Conservation (phyloP, 2,329 filamentous ascomycete genomes). For the Sporothrix pallida region DNA sequence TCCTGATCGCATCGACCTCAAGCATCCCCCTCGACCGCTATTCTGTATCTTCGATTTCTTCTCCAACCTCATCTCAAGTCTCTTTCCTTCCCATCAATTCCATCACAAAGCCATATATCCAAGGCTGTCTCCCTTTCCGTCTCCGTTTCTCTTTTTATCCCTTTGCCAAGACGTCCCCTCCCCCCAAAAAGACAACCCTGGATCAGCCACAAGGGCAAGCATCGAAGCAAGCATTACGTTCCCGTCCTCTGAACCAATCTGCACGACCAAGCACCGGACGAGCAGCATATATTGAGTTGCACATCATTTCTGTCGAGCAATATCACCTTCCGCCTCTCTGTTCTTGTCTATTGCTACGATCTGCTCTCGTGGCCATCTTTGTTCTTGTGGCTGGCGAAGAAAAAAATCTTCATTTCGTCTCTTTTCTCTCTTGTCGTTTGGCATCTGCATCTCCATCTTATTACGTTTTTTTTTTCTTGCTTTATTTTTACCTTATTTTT, state of each 20-base stretch:
- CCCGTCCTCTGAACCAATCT: slow-evolving; percentile 26
- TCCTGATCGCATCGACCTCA: background rate
- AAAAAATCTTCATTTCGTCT: background rate
- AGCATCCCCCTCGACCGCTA: background rate
- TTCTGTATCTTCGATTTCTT: background rate
- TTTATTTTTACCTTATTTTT: background rate
- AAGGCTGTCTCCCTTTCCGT: background rate
- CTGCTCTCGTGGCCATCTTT: background rate
- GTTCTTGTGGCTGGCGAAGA: background rate
- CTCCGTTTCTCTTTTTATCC: slow-evolving; percentile 19
- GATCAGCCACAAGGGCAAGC: background rate
- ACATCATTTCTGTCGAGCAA: slow-evolving; percentile 11
- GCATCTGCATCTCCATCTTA: background rate
- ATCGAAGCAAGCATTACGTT: background rate
- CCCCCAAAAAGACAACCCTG: background rate
- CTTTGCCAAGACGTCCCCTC: slow-evolving; percentile 24
- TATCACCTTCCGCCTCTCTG: background rate
- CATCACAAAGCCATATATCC: too few species aligned
- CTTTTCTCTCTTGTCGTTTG: background rate
- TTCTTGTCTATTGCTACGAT: background rate
- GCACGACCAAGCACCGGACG: slow-evolving; percentile 20
- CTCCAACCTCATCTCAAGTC: background rate
- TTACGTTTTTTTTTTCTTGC: background rate
- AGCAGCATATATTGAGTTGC: slow-evolving; percentile 30
- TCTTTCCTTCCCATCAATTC: background rate